These are phyloP conservation scores for Heliamphora ciliata DNA, from an alignment of 179 eudicot species.

Conservation along the genomic window DNA sequence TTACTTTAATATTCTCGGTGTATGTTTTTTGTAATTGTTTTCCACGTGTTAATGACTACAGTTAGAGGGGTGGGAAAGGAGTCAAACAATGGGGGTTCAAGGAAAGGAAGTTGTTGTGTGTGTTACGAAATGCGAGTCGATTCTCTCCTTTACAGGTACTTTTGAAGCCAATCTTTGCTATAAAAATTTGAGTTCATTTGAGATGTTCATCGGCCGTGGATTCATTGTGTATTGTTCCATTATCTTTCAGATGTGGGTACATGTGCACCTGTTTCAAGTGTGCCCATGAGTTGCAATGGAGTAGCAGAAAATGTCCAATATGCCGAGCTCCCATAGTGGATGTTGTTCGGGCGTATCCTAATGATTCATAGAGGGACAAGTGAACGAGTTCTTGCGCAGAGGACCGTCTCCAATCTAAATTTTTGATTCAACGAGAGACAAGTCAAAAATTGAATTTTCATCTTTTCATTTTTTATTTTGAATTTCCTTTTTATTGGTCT, in stretches of 20 bases:
- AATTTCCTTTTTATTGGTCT: not conserved
- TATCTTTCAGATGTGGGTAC: conserved; percentile 67
- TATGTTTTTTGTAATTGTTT: not conserved
- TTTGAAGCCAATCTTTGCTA: conserved; percentile 11
- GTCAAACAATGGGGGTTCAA: conserved; percentile 14
- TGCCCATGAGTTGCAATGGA: conserved; percentile 53
- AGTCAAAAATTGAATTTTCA: not conserved
- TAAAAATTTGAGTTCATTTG: not conserved
- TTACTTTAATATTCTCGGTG: not conserved
- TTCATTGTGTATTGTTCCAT: not conserved
- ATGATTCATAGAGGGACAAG: conserved; percentile 20
- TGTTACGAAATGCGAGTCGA: conserved; percentile 61
- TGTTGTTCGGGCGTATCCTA: conserved; percentile 43
- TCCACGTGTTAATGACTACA: conserved; percentile 12
- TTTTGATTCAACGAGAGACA: not conserved
- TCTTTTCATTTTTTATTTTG: not conserved
- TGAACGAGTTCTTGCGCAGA: conserved; percentile 17
- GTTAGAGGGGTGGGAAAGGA: conserved; percentile 20
- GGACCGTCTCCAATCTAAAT: not conserved
- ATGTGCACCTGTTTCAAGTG: conserved; percentile 85
- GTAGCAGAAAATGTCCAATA: conserved; percentile 59
- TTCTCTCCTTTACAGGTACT: conserved; percentile 66
- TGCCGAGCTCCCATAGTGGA: conserved; percentile 61
- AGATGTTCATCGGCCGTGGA: not conserved
- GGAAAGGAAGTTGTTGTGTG: conserved; percentile 45